These are phyloP conservation scores for Physcia stellaris DNA, from an alignment of 495 filamentous ascomycete species.

Conservation along the genomic window DNA sequence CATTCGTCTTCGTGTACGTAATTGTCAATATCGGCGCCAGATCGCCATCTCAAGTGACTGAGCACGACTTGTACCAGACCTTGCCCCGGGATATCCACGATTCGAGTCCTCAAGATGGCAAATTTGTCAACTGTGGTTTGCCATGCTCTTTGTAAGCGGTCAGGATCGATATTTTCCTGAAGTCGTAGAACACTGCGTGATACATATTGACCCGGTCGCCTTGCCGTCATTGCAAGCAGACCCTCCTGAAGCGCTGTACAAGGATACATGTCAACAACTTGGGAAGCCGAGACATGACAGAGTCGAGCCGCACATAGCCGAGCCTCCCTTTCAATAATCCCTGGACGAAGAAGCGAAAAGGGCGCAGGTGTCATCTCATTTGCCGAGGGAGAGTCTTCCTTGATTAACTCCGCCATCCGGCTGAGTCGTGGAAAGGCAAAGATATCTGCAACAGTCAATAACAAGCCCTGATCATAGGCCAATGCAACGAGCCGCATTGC, in stretches of 20 bases:
- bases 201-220: constrained; percentile 27
- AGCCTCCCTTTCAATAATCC: constrained; percentile 24
- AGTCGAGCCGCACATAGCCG: constrained; percentile 19
- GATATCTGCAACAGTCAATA: constrained; percentile 13
- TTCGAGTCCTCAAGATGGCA: constrained; percentile 27
- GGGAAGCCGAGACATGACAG: constrained; percentile 26
- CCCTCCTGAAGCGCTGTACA: constrained; percentile 62
- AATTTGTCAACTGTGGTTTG: constrained; percentile 17
- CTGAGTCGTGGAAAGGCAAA: no score
- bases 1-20: background rate
- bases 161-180: constrained; percentile 22
- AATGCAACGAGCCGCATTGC: constrained; percentile 21
- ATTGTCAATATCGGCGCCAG: background rate
- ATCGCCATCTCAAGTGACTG: constrained; percentile 14
- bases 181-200: constrained; percentile 30
- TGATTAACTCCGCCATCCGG: no score
- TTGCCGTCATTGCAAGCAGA: constrained; percentile 33
- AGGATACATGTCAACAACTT: constrained; percentile 45
- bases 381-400: no score
- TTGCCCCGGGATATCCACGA: constrained; percentile 30
- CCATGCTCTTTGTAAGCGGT: constrained; percentile 35
- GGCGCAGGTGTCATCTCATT: no score
- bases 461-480: constrained; percentile 7
- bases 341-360: constrained; percentile 16
- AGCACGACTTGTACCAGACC: constrained; percentile 42